A percentile compares a stretch with the other conserved stretches of the same genome.
Evolutionary conservation across 805 yeast genomes (phyloP).

Genomic region (Candida jianshihensis): DNA sequence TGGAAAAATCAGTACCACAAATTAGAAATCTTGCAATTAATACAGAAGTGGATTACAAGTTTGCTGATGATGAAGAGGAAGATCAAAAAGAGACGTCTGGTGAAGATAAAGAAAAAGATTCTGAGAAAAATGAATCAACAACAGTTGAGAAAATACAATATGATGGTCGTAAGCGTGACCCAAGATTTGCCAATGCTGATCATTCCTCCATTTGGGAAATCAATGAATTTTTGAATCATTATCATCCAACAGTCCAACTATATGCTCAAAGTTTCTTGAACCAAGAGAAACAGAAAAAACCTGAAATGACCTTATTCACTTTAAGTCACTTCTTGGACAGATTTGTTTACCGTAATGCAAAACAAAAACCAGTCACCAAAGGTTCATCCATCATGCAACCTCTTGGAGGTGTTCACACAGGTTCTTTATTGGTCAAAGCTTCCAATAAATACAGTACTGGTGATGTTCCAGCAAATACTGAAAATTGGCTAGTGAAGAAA

Average conservation of each 20-base stretch:
- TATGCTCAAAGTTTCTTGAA: constrained; percentile 65
- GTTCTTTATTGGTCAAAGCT: constrained; percentile 61
- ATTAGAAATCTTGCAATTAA: constrained; percentile 55
- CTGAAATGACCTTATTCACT: constrained; percentile 86
- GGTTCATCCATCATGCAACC: constrained; percentile 98
- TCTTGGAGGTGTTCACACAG: constrained; percentile 76
- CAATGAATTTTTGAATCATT: constrained; percentile 65
- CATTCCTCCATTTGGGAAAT: constrained; percentile 85
- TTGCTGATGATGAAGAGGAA: constrained; percentile 36
- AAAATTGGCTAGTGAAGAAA: constrained; percentile 71
- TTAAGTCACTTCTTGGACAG: constrained; percentile 88
- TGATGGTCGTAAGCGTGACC: constrained; percentile 88
- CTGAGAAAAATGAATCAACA: constrained; percentile 7
- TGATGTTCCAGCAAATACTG: constrained; percentile 72
- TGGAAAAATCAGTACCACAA: constrained; percentile 58
- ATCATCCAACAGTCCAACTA: constrained; percentile 84
- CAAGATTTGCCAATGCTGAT: constrained; percentile 83
- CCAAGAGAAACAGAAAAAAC: constrained; percentile 47
- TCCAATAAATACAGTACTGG: constrained; percentile 33
- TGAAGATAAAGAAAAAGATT: constrained; percentile 15
- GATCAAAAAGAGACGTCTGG: constrained; percentile 26
- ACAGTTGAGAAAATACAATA: too few species aligned
- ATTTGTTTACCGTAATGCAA: constrained; percentile 91
- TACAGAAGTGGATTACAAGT: constrained; percentile 44
- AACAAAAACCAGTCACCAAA: constrained; percentile 62